These are phyloP conservation scores for Cercophora sp. DNA, from an alignment of 495 filamentous ascomycete species.

Conservation along the genomic window DNA sequence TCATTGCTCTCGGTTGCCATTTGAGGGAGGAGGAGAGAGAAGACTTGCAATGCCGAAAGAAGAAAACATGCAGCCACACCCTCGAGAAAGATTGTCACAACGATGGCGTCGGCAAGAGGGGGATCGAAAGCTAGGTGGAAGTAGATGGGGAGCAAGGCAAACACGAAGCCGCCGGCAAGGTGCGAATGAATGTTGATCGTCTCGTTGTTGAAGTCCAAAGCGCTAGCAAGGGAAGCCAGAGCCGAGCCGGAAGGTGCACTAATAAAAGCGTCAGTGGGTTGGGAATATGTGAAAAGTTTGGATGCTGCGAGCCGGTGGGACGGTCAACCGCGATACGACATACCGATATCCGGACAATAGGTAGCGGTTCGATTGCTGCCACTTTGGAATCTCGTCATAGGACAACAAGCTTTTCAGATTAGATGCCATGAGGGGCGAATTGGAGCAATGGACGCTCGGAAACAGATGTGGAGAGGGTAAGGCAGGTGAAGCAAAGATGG, in stretches of 20 bases:
- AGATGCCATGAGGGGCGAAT: background rate
- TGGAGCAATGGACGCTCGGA: background rate
- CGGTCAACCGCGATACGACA: too few species aligned
- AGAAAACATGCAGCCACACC: slow-evolving; percentile 2
- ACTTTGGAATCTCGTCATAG: background rate
- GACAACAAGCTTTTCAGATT: background rate
- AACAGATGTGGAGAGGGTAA: too few species aligned
- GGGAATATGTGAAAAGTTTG: background rate
- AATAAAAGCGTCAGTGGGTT: background rate
- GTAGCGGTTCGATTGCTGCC: background rate
- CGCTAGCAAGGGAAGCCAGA: background rate
- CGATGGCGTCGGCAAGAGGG: background rate
- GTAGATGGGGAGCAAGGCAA: background rate
- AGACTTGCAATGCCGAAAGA: slow-evolving; percentile 3
- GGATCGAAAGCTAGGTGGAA: background rate
- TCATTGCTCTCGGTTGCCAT: too few species aligned
- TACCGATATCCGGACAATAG: background rate
- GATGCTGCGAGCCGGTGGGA: background rate
- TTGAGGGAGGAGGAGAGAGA: too few species aligned
- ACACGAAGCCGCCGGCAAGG: slow-evolving; percentile 2
- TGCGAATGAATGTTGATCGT: slow-evolving; percentile 11
- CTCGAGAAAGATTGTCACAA: background rate
- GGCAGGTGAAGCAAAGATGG: background rate
- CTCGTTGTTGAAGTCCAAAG: slow-evolving; percentile 5
- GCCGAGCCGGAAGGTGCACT: slow-evolving; percentile 3